Evolutionary conservation across 805 yeast genomes (phyloP).

Genomic region (Candida nitratophila): DNA sequence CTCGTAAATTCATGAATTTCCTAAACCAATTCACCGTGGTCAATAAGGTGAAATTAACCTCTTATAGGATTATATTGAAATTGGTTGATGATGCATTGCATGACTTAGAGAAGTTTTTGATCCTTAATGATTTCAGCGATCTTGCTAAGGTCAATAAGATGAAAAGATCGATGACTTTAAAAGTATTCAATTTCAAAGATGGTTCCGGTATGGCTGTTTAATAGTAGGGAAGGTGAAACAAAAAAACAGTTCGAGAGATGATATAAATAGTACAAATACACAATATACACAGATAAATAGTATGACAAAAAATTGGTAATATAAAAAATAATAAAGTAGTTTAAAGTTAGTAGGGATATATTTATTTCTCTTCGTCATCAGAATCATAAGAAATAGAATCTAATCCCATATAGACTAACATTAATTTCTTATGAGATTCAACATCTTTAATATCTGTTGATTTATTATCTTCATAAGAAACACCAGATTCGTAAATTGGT

Average conservation of each 20-base stretch:
- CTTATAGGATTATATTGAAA: neutral
- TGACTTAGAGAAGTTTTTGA: conserved; percentile 4
- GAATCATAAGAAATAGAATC: conserved; percentile 28
- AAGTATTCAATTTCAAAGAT: neutral
- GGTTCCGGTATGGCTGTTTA: conserved; percentile 3
- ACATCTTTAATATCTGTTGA: conserved; percentile 23
- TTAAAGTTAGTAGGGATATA: no score
- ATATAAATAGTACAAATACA: no score
- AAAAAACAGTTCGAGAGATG: no score
- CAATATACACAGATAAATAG: no score
- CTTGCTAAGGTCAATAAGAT: neutral
- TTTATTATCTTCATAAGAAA: conserved; percentile 12
- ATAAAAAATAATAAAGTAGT: no score
- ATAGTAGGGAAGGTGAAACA: neutral
- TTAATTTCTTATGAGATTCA: conserved; percentile 25
- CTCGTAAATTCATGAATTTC: neutral
- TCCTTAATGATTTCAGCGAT: conserved; percentile 4
- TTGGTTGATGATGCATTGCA: conserved; percentile 3
- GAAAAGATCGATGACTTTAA: neutral
- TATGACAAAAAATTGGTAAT: no score
- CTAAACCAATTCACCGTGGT: neutral
- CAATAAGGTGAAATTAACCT: neutral
- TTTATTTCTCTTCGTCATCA: conserved; percentile 15
- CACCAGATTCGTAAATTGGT: conserved; percentile 19
- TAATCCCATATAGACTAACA: conserved; percentile 30